Evolutionary conservation across 164 flowering plant species (phyloP).

Genomic region (Brasenia schreberi): DNA sequence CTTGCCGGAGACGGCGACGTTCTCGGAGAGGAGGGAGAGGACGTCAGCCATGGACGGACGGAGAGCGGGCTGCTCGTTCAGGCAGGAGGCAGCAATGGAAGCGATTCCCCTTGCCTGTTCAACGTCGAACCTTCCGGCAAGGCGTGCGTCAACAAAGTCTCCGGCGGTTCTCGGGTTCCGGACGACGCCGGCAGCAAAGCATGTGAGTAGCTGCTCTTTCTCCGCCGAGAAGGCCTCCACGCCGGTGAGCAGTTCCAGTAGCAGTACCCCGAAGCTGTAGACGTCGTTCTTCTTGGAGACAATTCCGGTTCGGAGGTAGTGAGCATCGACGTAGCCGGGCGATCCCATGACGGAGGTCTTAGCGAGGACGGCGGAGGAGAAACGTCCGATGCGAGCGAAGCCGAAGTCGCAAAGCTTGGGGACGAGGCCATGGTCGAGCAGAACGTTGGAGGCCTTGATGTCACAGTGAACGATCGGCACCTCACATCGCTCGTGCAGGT

Average conservation of each 20-base stretch:
- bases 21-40: slow-evolving; percentile 17
- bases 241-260: slow-evolving; percentile 62
- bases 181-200: slow-evolving; percentile 13
- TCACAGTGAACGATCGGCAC: slow-evolving; percentile 64
- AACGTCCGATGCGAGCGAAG: slow-evolving; percentile 42
- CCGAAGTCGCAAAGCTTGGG: slow-evolving; percentile 79
- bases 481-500: slow-evolving; percentile 44
- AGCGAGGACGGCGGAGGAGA: slow-evolving; percentile 28
- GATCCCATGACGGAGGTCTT: slow-evolving; percentile 45
- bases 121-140: slow-evolving; percentile 21
- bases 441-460: slow-evolving; percentile 64
- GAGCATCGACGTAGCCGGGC: slow-evolving; percentile 73
- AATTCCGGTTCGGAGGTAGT: slow-evolving; percentile 59
- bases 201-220: slow-evolving; percentile 24
- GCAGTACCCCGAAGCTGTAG: slow-evolving; percentile 59
- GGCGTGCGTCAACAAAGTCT: slow-evolving; percentile 38
- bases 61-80: slow-evolving; percentile 24
- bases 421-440: slow-evolving; percentile 43
- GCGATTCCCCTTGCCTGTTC: slow-evolving; percentile 31
- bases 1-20: background rate
- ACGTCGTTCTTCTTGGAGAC: slow-evolving; percentile 72
- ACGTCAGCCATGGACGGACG: slow-evolving; percentile 53
- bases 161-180: slow-evolving; percentile 16
- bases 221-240: slow-evolving; percentile 40
- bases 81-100: slow-evolving; percentile 26